Evolutionary conservation across 2,329 filamentous ascomycete genomes (phyloP), one percentile per base, ranked within the genome.

Genomic region (Lasiodiplodia sp.): DNA sequence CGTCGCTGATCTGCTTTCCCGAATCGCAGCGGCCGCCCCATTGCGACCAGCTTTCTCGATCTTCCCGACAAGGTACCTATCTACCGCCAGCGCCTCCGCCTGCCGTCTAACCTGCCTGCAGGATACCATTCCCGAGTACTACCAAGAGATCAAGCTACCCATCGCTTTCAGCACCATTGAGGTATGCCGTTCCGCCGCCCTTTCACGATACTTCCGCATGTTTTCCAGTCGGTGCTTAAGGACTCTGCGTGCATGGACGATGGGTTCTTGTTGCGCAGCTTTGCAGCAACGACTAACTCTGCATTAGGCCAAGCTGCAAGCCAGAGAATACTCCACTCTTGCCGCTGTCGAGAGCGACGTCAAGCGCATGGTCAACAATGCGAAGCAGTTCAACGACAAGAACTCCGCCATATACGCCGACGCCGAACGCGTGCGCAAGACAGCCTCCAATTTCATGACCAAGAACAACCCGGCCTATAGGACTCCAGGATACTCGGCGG

Each of bases 351-450:
- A 97, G 79, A 90, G 91, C 75, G 94, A 94, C 77, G 87, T 95
- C 76, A 96, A 96, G 83, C 90, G 93, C 71, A 92, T 97, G 86
- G 91, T 97, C 67, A 86, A 89, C 71, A 97, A 97, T 76, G 92
- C 92, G 44, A 97, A 97, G 79, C 89, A 93, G 66, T 96, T 89
- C 81, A 95, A 95, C 75, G 86, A 90, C 69, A 91, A 91, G 73
- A 87, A 86, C 53, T 93, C 92, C 0, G 82, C 88, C 68, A 85
- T 91, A 47, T 95, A 91, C 76, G 91, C 93, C 53, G 93, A 97
- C 81, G 93, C 94, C 10, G 94, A 97, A 79, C 89, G 93, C 60
- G 87, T 97, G 56, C 87, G 94, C 57, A 97, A 97, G 81, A 90
- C 93, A 3, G 86, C 95, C 51, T 94, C 92, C 78, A 95, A 94